These are phyloP conservation scores for Hymenoscyphus repandus DNA, from an alignment of 2,329 filamentous ascomycete species.

Conservation along the genomic window DNA sequence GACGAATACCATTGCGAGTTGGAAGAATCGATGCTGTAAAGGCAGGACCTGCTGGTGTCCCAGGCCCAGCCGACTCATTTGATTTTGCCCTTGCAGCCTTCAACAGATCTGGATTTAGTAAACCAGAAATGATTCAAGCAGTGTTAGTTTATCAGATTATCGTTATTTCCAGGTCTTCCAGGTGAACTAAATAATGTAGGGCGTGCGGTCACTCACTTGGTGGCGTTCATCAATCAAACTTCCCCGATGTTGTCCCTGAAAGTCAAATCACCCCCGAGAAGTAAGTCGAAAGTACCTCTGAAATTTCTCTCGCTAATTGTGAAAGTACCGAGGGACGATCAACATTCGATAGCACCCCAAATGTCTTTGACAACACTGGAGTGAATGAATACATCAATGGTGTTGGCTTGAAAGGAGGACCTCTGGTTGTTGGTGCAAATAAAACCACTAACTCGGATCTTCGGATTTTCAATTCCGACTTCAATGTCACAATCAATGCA, in stretches of 20 bases:
- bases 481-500: constrained; percentile 14
- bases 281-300: not conserved
- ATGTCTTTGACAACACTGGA: constrained; percentile 9
- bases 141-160: too few relatives aligned
- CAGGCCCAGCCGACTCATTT: too few relatives aligned
- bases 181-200: too few relatives aligned
- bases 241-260: constrained; percentile 5
- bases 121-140: too few relatives aligned
- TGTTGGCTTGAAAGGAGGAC: constrained; percentile 11
- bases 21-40: too few relatives aligned
- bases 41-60: too few relatives aligned
- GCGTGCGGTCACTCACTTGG: constrained; percentile 10
- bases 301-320: not conserved
- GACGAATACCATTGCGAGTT: constrained; percentile 32
- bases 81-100: too few relatives aligned
- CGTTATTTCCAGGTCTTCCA: too few relatives aligned
- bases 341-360: constrained; percentile 14
- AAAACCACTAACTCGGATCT: constrained; percentile 10
- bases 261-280: not conserved
- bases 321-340: not conserved
- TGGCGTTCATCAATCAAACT: constrained; percentile 6
- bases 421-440: constrained; percentile 12
- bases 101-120: too few relatives aligned
- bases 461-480: constrained; percentile 14
- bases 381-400: constrained; percentile 14